Evolutionary conservation across 345 rosid genomes (phyloP).

Genomic region (Eucalyptus erythrocorys): DNA sequence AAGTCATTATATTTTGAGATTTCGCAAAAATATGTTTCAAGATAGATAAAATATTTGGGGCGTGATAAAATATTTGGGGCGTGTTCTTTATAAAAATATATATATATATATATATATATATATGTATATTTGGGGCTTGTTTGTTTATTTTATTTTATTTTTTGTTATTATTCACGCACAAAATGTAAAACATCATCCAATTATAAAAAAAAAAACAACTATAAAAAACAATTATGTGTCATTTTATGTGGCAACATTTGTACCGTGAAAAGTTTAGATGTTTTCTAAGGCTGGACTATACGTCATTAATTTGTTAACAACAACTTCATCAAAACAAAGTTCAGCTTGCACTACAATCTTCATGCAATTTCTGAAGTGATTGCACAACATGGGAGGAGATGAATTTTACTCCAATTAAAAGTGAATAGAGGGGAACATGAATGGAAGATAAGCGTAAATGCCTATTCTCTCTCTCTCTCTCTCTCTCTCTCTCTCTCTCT

Average conservation of each 20-base stretch:
- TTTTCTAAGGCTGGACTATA: background rate
- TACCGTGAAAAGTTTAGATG: background rate
- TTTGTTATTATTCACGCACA: background rate
- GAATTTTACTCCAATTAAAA: background rate
- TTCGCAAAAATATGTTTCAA: background rate
- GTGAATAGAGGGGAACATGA: background rate
- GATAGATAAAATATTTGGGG: background rate
- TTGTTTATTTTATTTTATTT: background rate
- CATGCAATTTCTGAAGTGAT: background rate
- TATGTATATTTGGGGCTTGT: background rate
- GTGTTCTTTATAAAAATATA: no score
- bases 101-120: no score
- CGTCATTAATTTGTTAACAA: background rate
- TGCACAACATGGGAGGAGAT: background rate
- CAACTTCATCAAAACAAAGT: background rate
- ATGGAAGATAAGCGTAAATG: background rate
- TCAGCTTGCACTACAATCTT: background rate
- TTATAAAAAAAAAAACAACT: background rate
- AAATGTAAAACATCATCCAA: background rate
- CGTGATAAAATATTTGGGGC: no score
- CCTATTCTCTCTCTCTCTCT: background rate
- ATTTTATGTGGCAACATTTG: background rate
- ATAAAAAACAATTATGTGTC: background rate
- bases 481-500: background rate
- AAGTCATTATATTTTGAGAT: background rate